Conservation (phyloP, 1,139 yeast genomes). For the Saccharomyces hybrid region DNA sequence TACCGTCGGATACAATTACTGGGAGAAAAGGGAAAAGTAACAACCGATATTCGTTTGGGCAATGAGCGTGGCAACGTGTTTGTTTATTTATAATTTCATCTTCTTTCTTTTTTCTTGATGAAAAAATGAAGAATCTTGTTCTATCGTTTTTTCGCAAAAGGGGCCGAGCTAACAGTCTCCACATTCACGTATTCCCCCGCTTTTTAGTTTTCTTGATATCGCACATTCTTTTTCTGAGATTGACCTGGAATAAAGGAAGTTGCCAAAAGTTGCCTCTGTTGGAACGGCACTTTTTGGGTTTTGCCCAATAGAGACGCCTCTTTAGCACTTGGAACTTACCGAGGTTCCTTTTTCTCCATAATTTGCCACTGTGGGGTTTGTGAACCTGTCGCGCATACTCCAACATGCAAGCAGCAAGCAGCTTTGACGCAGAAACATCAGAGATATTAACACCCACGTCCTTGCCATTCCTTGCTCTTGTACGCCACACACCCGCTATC, state of each 20-base stretch:
- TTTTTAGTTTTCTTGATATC: not conserved
- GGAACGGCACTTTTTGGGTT: not conserved
- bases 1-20: not conserved
- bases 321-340: not conserved
- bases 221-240: not conserved
- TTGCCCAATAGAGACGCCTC: not conserved
- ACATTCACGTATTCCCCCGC: not conserved
- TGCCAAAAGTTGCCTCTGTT: not conserved
- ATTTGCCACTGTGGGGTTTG: not conserved
- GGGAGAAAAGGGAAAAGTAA: not conserved
- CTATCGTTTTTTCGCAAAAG: not conserved
- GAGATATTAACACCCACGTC: not conserved
- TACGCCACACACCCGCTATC: not conserved
- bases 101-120: not conserved
- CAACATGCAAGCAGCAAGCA: not conserved
- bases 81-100: not conserved
- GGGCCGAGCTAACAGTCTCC: not conserved
- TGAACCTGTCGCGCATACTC: not conserved
- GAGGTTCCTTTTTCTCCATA: not conserved
- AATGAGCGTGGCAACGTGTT: not conserved
- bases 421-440: not conserved
- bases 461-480: not conserved
- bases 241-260: not conserved
- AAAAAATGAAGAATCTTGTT: not conserved
- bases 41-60: not conserved